These are phyloP conservation scores for Xylariaceae sp. DNA, from an alignment of 2,329 filamentous ascomycete genomes.

Conservation along the genomic window DNA sequence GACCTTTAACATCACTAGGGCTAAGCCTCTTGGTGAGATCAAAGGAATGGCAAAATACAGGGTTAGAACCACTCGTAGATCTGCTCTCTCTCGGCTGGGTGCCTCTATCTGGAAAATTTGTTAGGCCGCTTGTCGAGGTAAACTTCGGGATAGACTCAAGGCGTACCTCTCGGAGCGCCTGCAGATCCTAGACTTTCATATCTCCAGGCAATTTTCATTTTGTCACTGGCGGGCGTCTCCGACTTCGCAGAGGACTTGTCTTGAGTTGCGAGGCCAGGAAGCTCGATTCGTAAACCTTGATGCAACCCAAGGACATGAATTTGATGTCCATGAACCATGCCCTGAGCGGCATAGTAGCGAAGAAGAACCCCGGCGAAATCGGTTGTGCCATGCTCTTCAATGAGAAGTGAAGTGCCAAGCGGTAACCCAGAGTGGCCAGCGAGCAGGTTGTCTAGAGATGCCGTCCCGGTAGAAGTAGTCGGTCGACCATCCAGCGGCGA, in stretches of 20 bases:
- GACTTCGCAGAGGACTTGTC: slow-evolving; percentile 44
- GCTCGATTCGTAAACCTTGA: slow-evolving; percentile 78
- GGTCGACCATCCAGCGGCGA: slow-evolving; percentile 86
- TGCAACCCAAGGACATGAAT: slow-evolving; percentile 83
- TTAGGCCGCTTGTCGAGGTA: slow-evolving; percentile 12
- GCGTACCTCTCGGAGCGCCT: slow-evolving; percentile 66
- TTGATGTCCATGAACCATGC: slow-evolving; percentile 85
- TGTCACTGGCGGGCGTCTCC: slow-evolving; percentile 57
- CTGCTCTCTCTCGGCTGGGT: slow-evolving; percentile 23
- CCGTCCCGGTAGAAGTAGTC: slow-evolving; percentile 89
- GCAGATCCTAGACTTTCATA: slow-evolving; percentile 84
- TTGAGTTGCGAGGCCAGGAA: slow-evolving; percentile 69
- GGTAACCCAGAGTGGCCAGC: slow-evolving; percentile 85
- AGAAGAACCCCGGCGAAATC: slow-evolving; percentile 87
- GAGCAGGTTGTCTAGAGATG: slow-evolving; percentile 80
- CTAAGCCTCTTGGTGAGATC: slow-evolving; percentile 69
- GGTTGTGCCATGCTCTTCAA: slow-evolving; percentile 90
- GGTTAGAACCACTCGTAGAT: slow-evolving; percentile 23
- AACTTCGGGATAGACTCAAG: neutral
- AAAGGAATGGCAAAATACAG: slow-evolving; percentile 71
- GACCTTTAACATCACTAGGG: slow-evolving; percentile 51
- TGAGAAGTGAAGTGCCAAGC: slow-evolving; percentile 76
- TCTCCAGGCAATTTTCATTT: slow-evolving; percentile 99
- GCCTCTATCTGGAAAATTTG: slow-evolving; percentile 30
- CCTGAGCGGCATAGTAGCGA: slow-evolving; percentile 90